Percentiles rank a stretch among this genome's conserved stretches.
phyloP scores from a whole-genome alignment of 2,329 filamentous ascomycete species.

The Sarocladiaceae sp. region DNA sequence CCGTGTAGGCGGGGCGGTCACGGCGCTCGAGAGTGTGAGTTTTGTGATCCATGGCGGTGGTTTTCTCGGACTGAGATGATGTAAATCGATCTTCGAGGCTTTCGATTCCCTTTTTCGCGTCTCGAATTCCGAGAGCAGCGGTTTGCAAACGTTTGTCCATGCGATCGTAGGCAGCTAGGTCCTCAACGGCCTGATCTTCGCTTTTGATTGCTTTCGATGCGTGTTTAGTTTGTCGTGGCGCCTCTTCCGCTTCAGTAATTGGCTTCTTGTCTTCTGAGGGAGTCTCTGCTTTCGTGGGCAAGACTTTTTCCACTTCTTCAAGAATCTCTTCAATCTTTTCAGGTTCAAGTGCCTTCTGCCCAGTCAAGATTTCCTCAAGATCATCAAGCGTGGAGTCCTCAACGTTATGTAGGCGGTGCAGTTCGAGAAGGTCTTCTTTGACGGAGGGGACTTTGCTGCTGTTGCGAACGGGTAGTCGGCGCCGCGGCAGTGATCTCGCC shows the following conservation, averaged over 20 bases:
- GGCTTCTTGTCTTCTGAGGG: not conserved
- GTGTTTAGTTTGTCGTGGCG: not conserved
- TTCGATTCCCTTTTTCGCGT: conserved; percentile 54
- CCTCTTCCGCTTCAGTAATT: not conserved
- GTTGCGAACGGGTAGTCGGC: conserved; percentile 45
- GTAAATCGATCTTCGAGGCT: conserved; percentile 44
- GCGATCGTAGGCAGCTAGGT: conserved; percentile 41
- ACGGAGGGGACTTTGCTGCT: conserved; percentile 50
- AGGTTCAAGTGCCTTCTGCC: conserved; percentile 12
- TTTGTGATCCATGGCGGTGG: conserved; percentile 13
- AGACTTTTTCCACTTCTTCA: conserved; percentile 12
- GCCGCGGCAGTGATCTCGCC: conserved; percentile 36
- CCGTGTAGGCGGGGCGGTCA: conserved; percentile 12
- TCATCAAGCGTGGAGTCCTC: conserved; percentile 59
- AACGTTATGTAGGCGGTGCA: conserved; percentile 48
- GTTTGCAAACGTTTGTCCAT: conserved; percentile 51
- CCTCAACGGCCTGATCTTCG: conserved; percentile 28
- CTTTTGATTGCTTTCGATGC: conserved; percentile 11
- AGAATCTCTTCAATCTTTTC: conserved; percentile 20
- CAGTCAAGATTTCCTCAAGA: conserved; percentile 43
- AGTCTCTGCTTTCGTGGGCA: not conserved
- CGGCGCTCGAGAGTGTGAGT: conserved; percentile 10
- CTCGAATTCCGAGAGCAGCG: conserved; percentile 47
- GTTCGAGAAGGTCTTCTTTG: conserved; percentile 50
- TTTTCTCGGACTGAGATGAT: conserved; percentile 36